Evolutionary conservation across 2,329 filamentous ascomycete species (phyloP), one percentile per base, ranked within the genome.

Genomic region (Thermothelomyces thermophilus): DNA sequence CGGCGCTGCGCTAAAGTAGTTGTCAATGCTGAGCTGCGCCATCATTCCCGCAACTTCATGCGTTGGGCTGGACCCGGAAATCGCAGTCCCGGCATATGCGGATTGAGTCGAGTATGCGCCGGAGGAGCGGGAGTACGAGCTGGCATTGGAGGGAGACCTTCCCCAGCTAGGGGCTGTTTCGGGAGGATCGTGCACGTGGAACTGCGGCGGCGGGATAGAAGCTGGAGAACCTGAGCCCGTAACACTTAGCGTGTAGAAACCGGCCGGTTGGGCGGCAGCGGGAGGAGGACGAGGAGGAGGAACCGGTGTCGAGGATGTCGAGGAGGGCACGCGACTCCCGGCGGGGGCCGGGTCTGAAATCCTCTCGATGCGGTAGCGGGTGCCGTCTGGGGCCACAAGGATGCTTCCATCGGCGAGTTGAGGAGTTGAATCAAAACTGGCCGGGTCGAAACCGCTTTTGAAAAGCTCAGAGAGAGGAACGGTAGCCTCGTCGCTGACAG

Each of bases 381-480:
- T 60, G 28, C 61, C 62, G 47, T 56, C 55, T 3, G 59, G 47
- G 5, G 60, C 41, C 5, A 63, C 56, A 46, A 64, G 60, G 14
- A 63, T 61, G 52, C 56, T 56, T 13, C 51, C 53, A 24, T 63
- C 59, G 46, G 59, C 57, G 37, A 62, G 56, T 40, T 60, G 58
- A 30, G 58, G 57, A 2, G 62, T 58, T 19, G 58, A 55, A 40
- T 62, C 61, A 52, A 63, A 43, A 37, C 57, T 58, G 7, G 55
- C 53, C 20, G 53, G 54, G 51, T 63, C 60, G 20, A 63, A 62
- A 43, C 55, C 51, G 48, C 42, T 49, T 33, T 51, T 56, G 51
- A 62, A 59, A 14, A 63, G 56, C 9, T 59, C 56, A 44, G 61
- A 63, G 48, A 62, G 59, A 30, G 61, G 61, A 6, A 54, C 51